Conservation (phyloP, 75 land plant genomes). For the Selaginella tamariscina region DNA sequence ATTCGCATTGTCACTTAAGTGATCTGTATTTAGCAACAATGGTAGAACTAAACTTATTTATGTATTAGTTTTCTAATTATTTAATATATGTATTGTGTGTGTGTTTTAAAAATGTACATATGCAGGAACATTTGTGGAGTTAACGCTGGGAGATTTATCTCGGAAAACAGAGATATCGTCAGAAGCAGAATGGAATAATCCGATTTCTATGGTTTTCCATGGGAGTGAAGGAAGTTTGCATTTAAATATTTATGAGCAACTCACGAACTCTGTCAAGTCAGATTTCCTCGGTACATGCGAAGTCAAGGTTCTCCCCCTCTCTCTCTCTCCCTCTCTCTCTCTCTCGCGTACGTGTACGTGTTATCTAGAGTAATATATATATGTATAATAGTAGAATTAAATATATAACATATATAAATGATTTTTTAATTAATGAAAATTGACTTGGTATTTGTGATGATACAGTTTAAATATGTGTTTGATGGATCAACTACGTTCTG, state of each 20-base stretch:
- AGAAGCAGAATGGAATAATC: constrained; percentile 52
- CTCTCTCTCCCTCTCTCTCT: no score
- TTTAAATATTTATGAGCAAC: constrained; percentile 58
- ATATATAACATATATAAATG: not conserved
- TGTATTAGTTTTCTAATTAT: no score
- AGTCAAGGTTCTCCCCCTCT: no score
- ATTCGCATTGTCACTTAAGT: no score
- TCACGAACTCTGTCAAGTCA: constrained; percentile 47
- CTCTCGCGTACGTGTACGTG: no score
- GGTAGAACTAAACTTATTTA: no score
- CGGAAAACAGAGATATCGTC: constrained; percentile 40
- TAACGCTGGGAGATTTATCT: constrained; percentile 56
- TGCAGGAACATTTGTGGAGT: constrained; percentile 64
- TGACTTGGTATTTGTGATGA: not conserved
- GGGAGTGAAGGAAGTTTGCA: constrained; percentile 48
- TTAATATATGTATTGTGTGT: no score
- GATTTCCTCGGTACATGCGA: constrained; percentile 74
- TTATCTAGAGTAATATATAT: no score
- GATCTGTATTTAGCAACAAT: no score
- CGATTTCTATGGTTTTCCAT: constrained; percentile 77
- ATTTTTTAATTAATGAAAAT: no score
- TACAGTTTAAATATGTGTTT: constrained; percentile 62
- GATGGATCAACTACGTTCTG: constrained; percentile 94
- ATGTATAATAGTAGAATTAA: no score
- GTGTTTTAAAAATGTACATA: no score